phyloP scores from a whole-genome alignment of 805 yeast species.

The Starmerella vaccinii region DNA sequence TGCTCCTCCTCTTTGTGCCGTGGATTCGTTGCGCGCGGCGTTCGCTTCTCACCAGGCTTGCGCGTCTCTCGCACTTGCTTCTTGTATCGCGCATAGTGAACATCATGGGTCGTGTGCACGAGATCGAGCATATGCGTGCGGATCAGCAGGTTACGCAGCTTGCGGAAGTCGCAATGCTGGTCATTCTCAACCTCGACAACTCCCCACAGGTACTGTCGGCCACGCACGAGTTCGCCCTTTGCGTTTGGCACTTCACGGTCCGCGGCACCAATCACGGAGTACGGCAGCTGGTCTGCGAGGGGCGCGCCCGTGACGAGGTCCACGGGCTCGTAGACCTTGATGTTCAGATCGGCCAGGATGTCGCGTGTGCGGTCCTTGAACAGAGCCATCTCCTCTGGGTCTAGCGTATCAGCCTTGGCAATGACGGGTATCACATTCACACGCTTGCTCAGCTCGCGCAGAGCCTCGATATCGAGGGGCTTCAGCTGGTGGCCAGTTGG shows the following conservation, averaged over 20 bases:
- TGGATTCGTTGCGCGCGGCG: slow-evolving; percentile 53
- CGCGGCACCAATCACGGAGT: slow-evolving; percentile 55
- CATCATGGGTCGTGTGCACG: slow-evolving; percentile 60
- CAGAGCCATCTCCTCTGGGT: slow-evolving; percentile 42
- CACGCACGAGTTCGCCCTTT: slow-evolving; percentile 48
- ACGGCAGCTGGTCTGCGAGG: slow-evolving; percentile 47
- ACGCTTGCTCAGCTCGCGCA: slow-evolving; percentile 58
- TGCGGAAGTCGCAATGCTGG: slow-evolving; percentile 63
- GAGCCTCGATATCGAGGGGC: slow-evolving; percentile 59
- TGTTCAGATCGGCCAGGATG: slow-evolving; percentile 44
- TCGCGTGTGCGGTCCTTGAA: slow-evolving; percentile 47
- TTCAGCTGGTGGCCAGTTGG: slow-evolving; percentile 55
- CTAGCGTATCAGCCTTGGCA: slow-evolving; percentile 68
- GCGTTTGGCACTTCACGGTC: slow-evolving; percentile 38
- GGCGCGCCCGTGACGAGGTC: slow-evolving; percentile 25
- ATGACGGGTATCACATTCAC: slow-evolving; percentile 77
- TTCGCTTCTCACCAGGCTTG: slow-evolving; percentile 33
- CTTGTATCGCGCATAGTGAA: slow-evolving; percentile 61
- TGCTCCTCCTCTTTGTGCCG: slow-evolving; percentile 94
- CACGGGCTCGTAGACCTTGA: slow-evolving; percentile 45
- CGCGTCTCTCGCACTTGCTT: slow-evolving; percentile 45
- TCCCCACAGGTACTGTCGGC: slow-evolving; percentile 81
- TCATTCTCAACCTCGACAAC: slow-evolving; percentile 70
- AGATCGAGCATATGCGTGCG: slow-evolving; percentile 68
- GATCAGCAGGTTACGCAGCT: slow-evolving; percentile 54